phyloP scores from a whole-genome alignment of 2,329 filamentous ascomycete species.

The Ustulina deusta region DNA sequence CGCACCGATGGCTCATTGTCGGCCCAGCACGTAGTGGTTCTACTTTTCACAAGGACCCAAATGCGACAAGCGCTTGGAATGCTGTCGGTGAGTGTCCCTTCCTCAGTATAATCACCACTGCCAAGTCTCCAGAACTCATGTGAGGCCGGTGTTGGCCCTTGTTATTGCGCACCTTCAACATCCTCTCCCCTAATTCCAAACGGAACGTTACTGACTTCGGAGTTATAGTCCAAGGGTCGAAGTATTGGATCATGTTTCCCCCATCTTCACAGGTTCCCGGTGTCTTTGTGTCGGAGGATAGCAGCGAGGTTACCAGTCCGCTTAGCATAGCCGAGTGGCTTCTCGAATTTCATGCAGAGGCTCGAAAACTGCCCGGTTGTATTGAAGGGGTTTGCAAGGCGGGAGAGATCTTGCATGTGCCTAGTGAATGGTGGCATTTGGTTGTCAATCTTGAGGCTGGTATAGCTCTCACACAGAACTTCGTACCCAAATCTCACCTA shows the following conservation, averaged over 20 bases:
- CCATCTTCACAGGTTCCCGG: conserved; percentile 83
- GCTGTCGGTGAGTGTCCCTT: conserved; percentile 66
- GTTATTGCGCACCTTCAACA: not conserved
- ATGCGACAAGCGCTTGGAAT: conserved; percentile 88
- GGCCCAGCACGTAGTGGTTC: conserved; percentile 88
- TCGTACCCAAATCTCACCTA: conserved; percentile 83
- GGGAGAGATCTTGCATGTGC: conserved; percentile 92
- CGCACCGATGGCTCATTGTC: conserved; percentile 92
- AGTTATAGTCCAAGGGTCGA: conserved; percentile 76
- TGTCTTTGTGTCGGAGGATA: conserved; percentile 88
- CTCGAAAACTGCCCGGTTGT: conserved; percentile 79
- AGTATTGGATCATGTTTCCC: conserved; percentile 99
- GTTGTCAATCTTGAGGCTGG: conserved; percentile 89
- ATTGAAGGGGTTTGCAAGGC: conserved; percentile 85
- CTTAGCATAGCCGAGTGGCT: conserved; percentile 98
- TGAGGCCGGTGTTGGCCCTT: not conserved
- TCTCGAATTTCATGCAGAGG: conserved; percentile 87
- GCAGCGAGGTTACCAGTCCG: conserved; percentile 92
- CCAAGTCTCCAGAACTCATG: not conserved
- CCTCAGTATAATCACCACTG: not conserved
- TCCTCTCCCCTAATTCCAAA: not conserved
- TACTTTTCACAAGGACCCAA: conserved; percentile 91
- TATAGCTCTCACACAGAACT: conserved; percentile 95
- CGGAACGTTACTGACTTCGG: conserved; percentile 19
- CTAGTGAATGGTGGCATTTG: conserved; percentile 96